phyloP scores from a whole-genome alignment of 2,329 filamentous ascomycete species.

The Juglanconis sp. region DNA sequence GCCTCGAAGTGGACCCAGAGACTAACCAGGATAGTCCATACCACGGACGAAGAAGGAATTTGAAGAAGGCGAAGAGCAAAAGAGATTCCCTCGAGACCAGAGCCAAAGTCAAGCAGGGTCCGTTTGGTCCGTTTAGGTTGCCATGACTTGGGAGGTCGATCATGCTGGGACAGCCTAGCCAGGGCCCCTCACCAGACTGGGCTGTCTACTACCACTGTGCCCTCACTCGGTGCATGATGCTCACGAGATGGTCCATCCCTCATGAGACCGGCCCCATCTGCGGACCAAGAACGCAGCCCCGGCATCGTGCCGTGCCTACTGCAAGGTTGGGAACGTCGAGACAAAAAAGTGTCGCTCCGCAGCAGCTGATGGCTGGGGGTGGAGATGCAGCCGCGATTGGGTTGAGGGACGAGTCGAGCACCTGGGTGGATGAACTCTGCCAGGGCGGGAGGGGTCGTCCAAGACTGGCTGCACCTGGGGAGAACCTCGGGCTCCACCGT shows the following conservation, averaged over 20 bases:
- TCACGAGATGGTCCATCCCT: conserved; percentile 10
- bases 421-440: not conserved
- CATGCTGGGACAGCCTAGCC: conserved; percentile 13
- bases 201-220: not conserved
- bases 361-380: not conserved
- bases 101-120: conserved; percentile 2
- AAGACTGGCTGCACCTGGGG: not conserved
- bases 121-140: not conserved
- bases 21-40: conserved; percentile 14
- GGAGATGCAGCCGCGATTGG: not conserved
- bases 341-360: not conserved
- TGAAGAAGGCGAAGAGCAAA: not conserved
- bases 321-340: not conserved
- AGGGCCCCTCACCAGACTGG: conserved; percentile 3
- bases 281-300: not conserved
- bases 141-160: not conserved
- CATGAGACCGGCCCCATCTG: not conserved
- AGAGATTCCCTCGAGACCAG: not conserved
- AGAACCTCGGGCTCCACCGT: not conserved
- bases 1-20: conserved; percentile 2
- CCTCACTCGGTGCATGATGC: not conserved
- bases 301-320: not conserved
- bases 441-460: not conserved
- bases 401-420: not conserved
- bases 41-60: conserved; percentile 6